phyloP scores from a whole-genome alignment of 768 basidiomycete species.

The Mycena filopes region DNA sequence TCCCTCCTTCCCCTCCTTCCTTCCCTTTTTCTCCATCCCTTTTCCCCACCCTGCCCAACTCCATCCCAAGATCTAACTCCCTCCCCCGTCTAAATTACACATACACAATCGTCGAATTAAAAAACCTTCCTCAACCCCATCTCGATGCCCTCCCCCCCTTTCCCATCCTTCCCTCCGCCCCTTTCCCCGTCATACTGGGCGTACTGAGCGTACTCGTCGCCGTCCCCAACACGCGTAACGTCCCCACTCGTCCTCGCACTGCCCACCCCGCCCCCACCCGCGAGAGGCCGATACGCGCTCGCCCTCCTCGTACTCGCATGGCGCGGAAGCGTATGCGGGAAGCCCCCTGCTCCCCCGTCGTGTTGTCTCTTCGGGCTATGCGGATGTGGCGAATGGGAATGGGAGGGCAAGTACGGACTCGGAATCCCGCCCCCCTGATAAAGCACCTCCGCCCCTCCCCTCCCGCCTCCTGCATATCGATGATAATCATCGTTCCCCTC shows the following conservation, averaged over 20 bases:
- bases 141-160: background rate
- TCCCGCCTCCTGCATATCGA: no score
- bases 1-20: no score
- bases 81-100: background rate
- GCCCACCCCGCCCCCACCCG: background rate
- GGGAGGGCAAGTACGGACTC: no score
- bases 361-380: no score
- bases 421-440: no score
- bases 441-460: no score
- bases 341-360: no score
- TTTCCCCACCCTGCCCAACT: background rate
- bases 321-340: background rate
- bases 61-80: background rate
- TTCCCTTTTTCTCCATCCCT: no score
- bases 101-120: background rate
- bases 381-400: no score
- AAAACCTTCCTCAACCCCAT: conserved; percentile 9
- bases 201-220: background rate
- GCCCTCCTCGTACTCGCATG: background rate
- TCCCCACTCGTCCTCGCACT: conserved; percentile 25
- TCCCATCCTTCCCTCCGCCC: no score
- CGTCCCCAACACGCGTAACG: conserved; percentile 10
- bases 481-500: no score
- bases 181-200: no score
- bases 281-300: background rate